phyloP scores from a whole-genome alignment of 2,329 filamentous ascomycete genomes.

The Sclerotinia nivalis region DNA sequence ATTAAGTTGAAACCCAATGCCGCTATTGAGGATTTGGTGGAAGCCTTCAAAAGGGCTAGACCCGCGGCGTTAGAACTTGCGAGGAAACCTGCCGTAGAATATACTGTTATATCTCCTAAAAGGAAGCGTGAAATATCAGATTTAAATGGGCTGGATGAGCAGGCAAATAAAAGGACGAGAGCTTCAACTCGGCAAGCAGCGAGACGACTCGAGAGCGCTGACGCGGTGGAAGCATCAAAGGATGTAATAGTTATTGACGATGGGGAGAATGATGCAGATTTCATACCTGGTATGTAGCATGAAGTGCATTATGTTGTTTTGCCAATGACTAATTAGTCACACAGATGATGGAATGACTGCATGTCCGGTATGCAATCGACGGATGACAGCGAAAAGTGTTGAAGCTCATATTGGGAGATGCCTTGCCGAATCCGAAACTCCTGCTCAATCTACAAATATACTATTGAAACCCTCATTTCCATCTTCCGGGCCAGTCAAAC shows the following conservation, averaged over 20 bases:
- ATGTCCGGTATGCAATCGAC: conserved; percentile 74
- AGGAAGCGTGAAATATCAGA: conserved; percentile 48
- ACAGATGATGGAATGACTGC: conserved; percentile 62
- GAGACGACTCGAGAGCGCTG: conserved; percentile 28
- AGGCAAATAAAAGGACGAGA: conserved; percentile 52
- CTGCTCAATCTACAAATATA: conserved; percentile 22
- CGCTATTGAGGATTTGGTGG: conserved; percentile 80
- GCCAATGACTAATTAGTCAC: conserved; percentile 19
- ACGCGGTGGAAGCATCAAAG: conserved; percentile 39
- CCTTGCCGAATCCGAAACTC: conserved; percentile 35
- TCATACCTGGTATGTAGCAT: conserved; percentile 35
- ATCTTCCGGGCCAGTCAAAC: conserved; percentile 20
- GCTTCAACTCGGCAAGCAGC: conserved; percentile 52
- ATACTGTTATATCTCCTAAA: conserved; percentile 48
- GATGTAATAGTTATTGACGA: conserved; percentile 41
- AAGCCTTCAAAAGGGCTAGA: conserved; percentile 70
- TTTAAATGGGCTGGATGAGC: conserved; percentile 39
- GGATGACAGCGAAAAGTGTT: conserved; percentile 71
- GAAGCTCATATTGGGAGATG: conserved; percentile 43
- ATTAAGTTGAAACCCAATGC: conserved; percentile 82
- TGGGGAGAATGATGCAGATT: conserved; percentile 36
- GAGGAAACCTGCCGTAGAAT: conserved; percentile 44
- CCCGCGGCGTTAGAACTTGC: conserved; percentile 65
- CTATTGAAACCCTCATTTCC: conserved; percentile 28
- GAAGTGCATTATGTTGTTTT: not conserved